Percentiles rank a stretch among this genome's conserved stretches.
Evolutionary conservation across 208 protist genomes (phyloP).

Genomic region (Trypanosoma conorhini): DNA sequence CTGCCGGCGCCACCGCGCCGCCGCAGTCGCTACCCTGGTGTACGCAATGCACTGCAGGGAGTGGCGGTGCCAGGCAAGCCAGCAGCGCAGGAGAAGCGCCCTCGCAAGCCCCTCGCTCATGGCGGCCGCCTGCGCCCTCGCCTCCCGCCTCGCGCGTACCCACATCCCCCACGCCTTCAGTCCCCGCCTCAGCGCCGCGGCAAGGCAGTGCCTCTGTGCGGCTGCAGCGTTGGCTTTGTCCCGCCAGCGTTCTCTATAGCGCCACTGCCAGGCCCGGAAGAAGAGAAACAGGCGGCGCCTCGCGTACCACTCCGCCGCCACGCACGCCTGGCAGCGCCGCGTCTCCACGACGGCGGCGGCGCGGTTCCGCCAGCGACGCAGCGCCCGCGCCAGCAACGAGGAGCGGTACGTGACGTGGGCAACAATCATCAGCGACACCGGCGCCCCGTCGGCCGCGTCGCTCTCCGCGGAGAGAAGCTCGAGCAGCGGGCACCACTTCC

Average conservation of each 20-base stretch:
- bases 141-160: not conserved
- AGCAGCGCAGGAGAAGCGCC: not conserved
- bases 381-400: conserved; percentile 18
- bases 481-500: conserved; percentile 17
- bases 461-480: conserved; percentile 1
- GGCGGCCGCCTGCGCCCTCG: not conserved
- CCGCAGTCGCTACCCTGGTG: not conserved
- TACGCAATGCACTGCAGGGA: not conserved
- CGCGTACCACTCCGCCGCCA: conserved; percentile 40
- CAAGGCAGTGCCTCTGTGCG: not conserved
- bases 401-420: conserved; percentile 40
- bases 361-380: conserved; percentile 29
- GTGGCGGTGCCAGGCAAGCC: not conserved
- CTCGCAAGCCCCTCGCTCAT: not conserved
- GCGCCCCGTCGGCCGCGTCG: not conserved
- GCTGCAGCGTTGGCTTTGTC: not conserved
- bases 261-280: conserved; percentile 73
- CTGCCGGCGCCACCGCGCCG: not conserved
- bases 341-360: not conserved
- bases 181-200: not conserved
- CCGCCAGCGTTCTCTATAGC: conserved; percentile 10
- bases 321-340: conserved; percentile 20
- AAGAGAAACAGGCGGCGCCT: conserved; percentile 40
- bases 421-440: conserved; percentile 36
- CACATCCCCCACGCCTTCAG: conserved; percentile 6